Conservation (phyloP, 140 eudicot genomes). For the Erigeron philadelphicus region DNA sequence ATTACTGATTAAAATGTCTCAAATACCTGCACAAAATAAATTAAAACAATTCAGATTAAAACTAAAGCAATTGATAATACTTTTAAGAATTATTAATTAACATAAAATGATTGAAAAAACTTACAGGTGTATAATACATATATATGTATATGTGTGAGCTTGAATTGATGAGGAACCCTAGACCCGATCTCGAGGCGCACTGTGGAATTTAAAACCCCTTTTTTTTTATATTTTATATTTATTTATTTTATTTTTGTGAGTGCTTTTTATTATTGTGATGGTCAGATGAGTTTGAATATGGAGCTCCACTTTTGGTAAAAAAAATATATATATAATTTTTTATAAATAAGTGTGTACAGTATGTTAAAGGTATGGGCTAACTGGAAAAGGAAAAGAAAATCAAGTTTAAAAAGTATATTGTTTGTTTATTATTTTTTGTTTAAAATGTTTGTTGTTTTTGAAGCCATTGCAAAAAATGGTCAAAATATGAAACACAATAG, state of each 20-base stretch:
- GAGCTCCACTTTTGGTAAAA: neutral
- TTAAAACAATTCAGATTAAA: neutral
- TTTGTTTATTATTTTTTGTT: no score
- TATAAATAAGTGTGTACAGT: no score
- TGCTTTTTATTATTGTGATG: no score
- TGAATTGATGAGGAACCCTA: constrained; percentile 39
- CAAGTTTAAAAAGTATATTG: no score
- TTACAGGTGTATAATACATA: neutral
- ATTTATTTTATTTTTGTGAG: no score
- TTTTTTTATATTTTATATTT: no score
- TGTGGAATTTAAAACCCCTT: constrained; percentile 7
- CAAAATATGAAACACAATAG: no score
- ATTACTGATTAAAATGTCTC: constrained; percentile 9
- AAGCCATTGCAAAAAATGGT: no score
- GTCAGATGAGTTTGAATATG: constrained; percentile 19
- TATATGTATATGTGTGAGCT: neutral
- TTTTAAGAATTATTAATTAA: neutral
- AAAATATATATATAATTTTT: no score
- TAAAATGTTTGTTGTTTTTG: no score
- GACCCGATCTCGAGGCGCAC: constrained; percentile 43
- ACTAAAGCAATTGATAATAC: neutral
- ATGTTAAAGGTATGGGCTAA: no score
- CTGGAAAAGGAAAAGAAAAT: no score
- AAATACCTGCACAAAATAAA: constrained; percentile 21
- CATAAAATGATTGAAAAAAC: constrained; percentile 2